Base-by-base conservation (phyloP, 83 land plant species). In the Picea mariana region DNA sequence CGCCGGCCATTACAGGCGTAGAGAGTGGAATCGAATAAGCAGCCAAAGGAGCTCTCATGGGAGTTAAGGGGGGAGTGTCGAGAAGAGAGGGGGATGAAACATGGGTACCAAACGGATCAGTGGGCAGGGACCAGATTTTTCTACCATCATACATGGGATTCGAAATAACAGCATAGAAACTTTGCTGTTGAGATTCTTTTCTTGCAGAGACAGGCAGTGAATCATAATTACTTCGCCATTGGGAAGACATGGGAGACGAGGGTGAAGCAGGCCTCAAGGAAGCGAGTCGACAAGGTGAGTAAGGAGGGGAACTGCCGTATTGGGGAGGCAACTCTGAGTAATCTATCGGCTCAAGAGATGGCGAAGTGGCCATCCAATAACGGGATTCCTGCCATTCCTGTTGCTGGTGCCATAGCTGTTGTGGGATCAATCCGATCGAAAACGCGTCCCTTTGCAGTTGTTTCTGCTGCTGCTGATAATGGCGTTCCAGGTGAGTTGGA, bases 41-140 rank as follows among this genome's bases (percentile, higher is more conserved):
- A 13, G 77, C 59, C 0, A 44, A 23, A 47, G 77, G 77, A n/a
- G 77, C 77, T 5, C 77, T 73, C 5, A 73, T 73, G 26, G 77
- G 77, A 1, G 77, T 44, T 11, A 73, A 49, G 3, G 77, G 77
- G 26, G 77, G 77, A 12, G 77, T 71, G 13, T 42, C 9, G 3
- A 52, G 77, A 11, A 24, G 59, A 9, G 59, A 73, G 6, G 77
- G 77, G 24, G 77, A 73, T 12, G 77, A 73, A 47, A 21, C 47
- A 23, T 23, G 59, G 6, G 77, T 73, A 0, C 59, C 24, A 21
- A 73, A 73, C 2, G 59, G 16, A 42, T 49, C 49, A 7, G 77
- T 73, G 9, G 23, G 23, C 49, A 34, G 75, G 9, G 75, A 71
- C 34, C 47, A 71, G 0, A 71, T 17, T 71, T 55, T 55, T 12